phyloP scores from a whole-genome alignment of 495 filamentous ascomycete species.

The Pyronema omphalodes region DNA sequence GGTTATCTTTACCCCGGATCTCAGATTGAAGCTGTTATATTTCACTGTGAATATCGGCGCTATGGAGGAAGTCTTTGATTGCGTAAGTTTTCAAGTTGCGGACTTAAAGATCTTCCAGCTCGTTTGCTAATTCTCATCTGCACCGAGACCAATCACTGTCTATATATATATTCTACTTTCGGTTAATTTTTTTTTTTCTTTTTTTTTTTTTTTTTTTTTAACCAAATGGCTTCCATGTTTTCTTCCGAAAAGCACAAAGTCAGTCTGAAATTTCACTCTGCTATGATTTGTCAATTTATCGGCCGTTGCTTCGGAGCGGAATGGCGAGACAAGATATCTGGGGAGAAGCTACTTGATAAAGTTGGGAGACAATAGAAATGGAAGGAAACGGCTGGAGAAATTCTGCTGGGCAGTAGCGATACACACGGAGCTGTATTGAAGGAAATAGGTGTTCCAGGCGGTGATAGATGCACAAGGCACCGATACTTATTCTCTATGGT shows the following conservation, averaged over 20 bases:
- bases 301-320: constrained; percentile 83
- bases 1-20: constrained; percentile 68
- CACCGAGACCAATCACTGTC: constrained; percentile 69
- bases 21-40: constrained; percentile 83
- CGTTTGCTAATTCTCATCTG: constrained; percentile 20
- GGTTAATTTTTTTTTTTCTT: no score
- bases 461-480: no score
- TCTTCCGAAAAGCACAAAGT: constrained; percentile 96
- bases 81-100: constrained; percentile 53
- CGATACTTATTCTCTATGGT: no score
- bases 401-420: constrained; percentile 74
- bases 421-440: constrained; percentile 65
- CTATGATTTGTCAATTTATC: constrained; percentile 69
- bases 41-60: constrained; percentile 69
- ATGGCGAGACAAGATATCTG: constrained; percentile 90
- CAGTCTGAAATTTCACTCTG: constrained; percentile 72
- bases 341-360: constrained; percentile 82
- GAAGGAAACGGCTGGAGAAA: constrained; percentile 42
- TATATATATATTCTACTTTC: no score
- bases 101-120: constrained; percentile 29
- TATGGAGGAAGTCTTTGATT: constrained; percentile 65
- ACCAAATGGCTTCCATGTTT: constrained; percentile 83
- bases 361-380: constrained; percentile 77
- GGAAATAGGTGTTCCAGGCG: constrained; percentile 39
- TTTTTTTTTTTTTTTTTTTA: constrained; percentile 71